These are phyloP conservation scores for Biancaea sappan DNA, from an alignment of 306 rosid genomes.

Conservation along the genomic window DNA sequence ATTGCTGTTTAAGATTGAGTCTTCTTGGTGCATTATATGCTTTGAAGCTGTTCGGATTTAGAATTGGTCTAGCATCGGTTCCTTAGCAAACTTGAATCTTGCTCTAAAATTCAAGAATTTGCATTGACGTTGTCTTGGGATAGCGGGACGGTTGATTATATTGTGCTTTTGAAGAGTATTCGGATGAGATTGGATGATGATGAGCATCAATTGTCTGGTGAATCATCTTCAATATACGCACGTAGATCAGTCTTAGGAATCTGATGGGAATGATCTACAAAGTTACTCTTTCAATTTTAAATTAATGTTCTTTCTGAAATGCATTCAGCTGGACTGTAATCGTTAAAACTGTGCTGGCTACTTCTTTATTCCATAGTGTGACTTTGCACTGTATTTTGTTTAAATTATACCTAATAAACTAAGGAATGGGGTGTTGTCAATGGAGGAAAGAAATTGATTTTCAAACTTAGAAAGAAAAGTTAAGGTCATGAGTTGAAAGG, in stretches of 20 bases:
- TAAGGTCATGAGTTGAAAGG: not conserved
- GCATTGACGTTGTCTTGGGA: not conserved
- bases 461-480: not conserved
- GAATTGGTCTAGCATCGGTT: conserved; percentile 5
- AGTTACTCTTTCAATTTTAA: not conserved
- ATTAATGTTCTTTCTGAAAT: conserved; percentile 3
- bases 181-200: conserved; percentile 12
- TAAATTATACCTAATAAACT: not conserved
- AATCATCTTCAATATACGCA: not conserved
- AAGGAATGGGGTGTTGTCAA: not conserved
- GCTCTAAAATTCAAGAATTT: conserved; percentile 3
- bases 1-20: not conserved
- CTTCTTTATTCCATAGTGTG: not conserved
- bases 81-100: not conserved
- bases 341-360: not conserved
- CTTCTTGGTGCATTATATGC: not conserved
- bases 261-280: not conserved
- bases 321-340: not conserved
- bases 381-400: not conserved
- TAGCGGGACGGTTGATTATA: not conserved
- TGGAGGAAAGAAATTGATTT: conserved; percentile 7
- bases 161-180: not conserved
- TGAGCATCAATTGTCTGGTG: conserved; percentile 1
- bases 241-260: not conserved
- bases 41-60: not conserved